Evolutionary conservation across 129 eudicot genomes (phyloP).

Genomic region (Mikania micrantha): DNA sequence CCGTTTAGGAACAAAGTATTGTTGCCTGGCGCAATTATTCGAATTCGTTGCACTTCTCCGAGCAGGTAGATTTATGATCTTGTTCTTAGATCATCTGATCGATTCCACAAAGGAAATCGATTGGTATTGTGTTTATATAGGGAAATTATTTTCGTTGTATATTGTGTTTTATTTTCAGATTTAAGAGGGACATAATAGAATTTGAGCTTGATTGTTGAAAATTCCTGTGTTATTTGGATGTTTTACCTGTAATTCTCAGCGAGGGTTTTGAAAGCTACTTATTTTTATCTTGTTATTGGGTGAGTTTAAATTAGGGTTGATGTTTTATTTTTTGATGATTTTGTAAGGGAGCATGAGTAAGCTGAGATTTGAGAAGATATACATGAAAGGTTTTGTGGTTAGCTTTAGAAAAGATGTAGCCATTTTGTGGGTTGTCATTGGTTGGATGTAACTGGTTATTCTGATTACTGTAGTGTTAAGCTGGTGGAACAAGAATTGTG

Average conservation of each 20-base stretch:
- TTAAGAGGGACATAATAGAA: not conserved
- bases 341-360: not conserved
- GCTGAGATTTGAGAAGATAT: not conserved
- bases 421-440: not conserved
- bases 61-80: conserved; percentile 52
- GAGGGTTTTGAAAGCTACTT: not conserved
- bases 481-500: conserved; percentile 96
- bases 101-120: not conserved
- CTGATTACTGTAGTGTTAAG: conserved; percentile 56
- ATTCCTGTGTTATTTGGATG: conserved; percentile 10
- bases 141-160: not conserved
- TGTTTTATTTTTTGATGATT: not conserved
- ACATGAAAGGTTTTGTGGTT: not conserved
- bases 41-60: conserved; percentile 74
- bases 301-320: not conserved
- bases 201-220: conserved; percentile 3
- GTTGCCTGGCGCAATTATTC: conserved; percentile 91
- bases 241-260: not conserved
- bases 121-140: not conserved
- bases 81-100: not conserved
- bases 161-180: not conserved
- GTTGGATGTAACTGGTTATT: not conserved
- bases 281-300: not conserved
- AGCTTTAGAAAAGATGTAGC: not conserved
- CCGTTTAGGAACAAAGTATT: conserved; percentile 92